Evolutionary conservation across 306 rosid genomes (phyloP).

Genomic region (Arachis hypogaea): DNA sequence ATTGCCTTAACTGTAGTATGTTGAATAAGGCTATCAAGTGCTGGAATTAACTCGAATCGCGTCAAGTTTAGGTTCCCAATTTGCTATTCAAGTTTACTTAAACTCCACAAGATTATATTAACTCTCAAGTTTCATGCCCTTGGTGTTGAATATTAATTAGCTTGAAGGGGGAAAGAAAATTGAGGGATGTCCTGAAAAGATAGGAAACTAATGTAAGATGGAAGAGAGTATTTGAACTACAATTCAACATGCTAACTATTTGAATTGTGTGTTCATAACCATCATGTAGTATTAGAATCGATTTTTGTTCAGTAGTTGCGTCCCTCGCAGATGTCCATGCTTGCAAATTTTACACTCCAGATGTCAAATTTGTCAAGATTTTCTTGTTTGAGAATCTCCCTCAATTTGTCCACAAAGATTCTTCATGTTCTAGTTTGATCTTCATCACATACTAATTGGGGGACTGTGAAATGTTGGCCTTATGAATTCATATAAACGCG

Average conservation of each 20-base stretch:
- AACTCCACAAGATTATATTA: no score
- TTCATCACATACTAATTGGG: background rate
- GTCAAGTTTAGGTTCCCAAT: no score
- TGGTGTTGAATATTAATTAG: no score
- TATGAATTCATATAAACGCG: background rate
- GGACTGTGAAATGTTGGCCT: background rate
- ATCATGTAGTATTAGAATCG: no score
- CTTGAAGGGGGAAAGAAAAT: background rate
- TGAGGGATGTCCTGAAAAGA: background rate
- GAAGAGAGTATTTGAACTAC: background rate
- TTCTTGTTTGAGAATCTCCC: slow-evolving; percentile 2
- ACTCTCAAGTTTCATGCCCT: no score
- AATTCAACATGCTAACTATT: background rate
- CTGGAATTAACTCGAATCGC: background rate
- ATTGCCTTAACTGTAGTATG: background rate
- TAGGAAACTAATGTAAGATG: slow-evolving; percentile 4
- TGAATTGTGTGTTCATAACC: no score
- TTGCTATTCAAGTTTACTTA: no score
- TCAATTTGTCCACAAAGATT: background rate
- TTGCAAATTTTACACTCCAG: no score
- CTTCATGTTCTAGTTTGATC: no score
- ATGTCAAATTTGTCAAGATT: background rate
- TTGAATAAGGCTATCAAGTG: background rate
- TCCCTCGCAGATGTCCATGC: no score
- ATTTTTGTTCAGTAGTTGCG: no score